Percentiles rank a stretch among this genome's conserved stretches.
Conservation (phyloP, 2,329 filamentous ascomycete genomes). For the Emergomyces orientalis region DNA sequence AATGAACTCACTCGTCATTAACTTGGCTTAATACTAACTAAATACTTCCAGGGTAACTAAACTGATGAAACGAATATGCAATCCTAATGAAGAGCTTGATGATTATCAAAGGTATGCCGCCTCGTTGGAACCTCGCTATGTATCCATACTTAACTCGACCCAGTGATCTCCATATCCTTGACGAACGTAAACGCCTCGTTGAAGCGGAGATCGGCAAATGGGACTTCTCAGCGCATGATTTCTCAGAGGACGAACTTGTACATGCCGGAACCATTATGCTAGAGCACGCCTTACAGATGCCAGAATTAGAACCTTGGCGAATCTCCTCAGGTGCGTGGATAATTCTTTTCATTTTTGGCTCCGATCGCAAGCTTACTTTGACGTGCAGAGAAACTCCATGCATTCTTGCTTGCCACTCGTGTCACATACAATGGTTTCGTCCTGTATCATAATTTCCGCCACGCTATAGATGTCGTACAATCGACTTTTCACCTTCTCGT, state of each 20-base stretch:
- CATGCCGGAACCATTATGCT: constrained; percentile 82
- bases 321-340: constrained; percentile 59
- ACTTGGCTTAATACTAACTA: neutral
- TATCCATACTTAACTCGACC: constrained; percentile 13
- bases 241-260: constrained; percentile 81
- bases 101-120: constrained; percentile 50
- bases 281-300: constrained; percentile 72
- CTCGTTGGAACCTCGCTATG: constrained; percentile 10
- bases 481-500: constrained; percentile 86
- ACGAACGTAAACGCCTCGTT: constrained; percentile 57
- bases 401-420: constrained; percentile 78
- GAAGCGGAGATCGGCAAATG: constrained; percentile 64
- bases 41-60: constrained; percentile 55
- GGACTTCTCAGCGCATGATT: constrained; percentile 84
- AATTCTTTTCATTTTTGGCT: constrained; percentile 15
- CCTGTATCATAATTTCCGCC: constrained; percentile 95
- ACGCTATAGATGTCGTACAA: constrained; percentile 92
- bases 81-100: constrained; percentile 53
- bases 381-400: constrained; percentile 62
- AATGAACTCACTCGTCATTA: constrained; percentile 9
- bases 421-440: constrained; percentile 95
- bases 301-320: constrained; percentile 70
- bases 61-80: constrained; percentile 83
- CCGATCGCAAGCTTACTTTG: neutral
- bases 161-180: constrained; percentile 57